Conservation (phyloP, 352 stramenopile species). For the Achlya hypogyna region DNA sequence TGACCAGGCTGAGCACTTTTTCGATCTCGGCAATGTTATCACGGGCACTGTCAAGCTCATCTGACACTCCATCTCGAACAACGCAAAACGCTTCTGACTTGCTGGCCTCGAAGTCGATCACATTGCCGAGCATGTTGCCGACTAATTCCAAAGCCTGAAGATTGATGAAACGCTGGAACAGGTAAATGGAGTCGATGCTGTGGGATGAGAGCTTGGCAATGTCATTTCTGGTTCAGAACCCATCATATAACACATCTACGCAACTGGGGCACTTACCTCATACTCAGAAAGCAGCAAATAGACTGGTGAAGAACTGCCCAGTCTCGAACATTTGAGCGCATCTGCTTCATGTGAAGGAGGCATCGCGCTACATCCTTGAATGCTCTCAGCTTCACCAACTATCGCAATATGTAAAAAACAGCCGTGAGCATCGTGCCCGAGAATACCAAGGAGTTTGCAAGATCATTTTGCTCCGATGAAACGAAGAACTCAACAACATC, state of each 20-base stretch:
- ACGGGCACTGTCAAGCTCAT: slow-evolving; percentile 53
- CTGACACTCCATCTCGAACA: slow-evolving; percentile 63
- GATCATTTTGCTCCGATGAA: slow-evolving; percentile 38
- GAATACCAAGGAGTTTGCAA: slow-evolving; percentile 50
- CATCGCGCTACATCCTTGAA: slow-evolving; percentile 49
- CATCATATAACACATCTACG: not conserved
- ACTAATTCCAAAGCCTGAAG: slow-evolving; percentile 28
- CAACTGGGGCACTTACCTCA: slow-evolving; percentile 48
- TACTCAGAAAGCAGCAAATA: slow-evolving; percentile 44
- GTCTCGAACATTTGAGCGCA: slow-evolving; percentile 30
- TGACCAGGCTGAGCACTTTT: slow-evolving; percentile 32
- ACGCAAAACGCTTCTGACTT: slow-evolving; percentile 44
- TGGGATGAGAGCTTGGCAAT: not conserved
- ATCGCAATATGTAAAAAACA: not conserved
- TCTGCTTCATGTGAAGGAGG: slow-evolving; percentile 18
- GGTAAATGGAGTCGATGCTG: not conserved
- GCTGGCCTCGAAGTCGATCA: slow-evolving; percentile 79
- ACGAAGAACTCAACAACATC: slow-evolving; percentile 52
- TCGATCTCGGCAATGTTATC: slow-evolving; percentile 75
- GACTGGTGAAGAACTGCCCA: slow-evolving; percentile 57
- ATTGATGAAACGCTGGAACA: slow-evolving; percentile 14
- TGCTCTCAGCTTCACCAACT: slow-evolving; percentile 47
- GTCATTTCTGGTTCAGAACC: slow-evolving; percentile 8
- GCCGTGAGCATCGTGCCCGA: not conserved
- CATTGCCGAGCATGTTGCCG: slow-evolving; percentile 70